Percentiles rank a stretch among this genome's conserved stretches.
phyloP scores from a whole-genome alignment of 495 filamentous ascomycete genomes.

The Melanomma pulvis-pyrius region DNA sequence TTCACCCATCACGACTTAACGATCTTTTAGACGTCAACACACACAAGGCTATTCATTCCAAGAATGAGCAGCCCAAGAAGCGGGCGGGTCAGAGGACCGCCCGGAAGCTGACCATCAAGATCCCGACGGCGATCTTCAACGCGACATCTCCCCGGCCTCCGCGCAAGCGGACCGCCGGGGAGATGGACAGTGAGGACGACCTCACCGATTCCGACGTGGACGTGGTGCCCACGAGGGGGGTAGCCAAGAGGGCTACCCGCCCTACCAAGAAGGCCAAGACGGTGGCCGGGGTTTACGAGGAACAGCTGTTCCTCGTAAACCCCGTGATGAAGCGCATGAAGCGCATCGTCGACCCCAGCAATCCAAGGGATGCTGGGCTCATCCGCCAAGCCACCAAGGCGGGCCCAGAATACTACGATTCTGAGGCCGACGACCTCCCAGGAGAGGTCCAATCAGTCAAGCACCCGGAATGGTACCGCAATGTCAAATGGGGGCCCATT shows the following conservation, averaged over 20 bases:
- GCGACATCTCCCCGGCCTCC: background rate
- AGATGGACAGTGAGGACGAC: background rate
- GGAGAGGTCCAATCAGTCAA: background rate
- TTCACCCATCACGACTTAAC: too few species aligned
- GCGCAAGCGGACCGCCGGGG: background rate
- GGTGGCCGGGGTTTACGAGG: background rate
- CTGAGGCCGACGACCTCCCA: constrained; percentile 2
- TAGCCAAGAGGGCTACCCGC: background rate
- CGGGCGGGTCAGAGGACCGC: background rate
- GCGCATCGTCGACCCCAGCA: constrained; percentile 6
- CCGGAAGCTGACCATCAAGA: background rate
- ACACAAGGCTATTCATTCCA: too few species aligned
- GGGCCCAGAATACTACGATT: constrained; percentile 8
- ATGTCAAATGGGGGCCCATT: background rate
- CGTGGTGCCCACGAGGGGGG: background rate
- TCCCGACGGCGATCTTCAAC: background rate
- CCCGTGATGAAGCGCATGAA: constrained; percentile 7
- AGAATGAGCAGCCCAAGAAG: background rate
- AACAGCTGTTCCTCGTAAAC: background rate
- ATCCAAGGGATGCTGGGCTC: constrained; percentile 3
- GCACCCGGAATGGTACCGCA: background rate
- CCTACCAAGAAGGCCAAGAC: background rate
- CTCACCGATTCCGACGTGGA: background rate
- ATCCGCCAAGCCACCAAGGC: constrained; percentile 6
- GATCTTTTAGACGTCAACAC: too few species aligned